Evolutionary conservation across 352 stramenopile species (phyloP).

Genomic region (Phytophthora fragariae): DNA sequence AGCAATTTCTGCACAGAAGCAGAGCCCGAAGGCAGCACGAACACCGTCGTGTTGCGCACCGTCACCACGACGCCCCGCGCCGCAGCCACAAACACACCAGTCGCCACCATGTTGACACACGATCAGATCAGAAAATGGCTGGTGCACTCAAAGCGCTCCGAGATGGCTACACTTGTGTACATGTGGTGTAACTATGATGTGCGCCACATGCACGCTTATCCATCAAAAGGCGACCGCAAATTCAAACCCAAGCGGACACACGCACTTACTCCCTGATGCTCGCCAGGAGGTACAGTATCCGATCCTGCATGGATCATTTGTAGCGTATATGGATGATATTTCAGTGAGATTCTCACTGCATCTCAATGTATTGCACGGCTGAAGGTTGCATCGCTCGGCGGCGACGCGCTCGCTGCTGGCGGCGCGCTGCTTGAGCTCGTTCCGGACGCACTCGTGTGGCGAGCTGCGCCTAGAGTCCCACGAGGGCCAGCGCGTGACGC

Average conservation of each 20-base stretch:
- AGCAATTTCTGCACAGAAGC: conserved; percentile 32
- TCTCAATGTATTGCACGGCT: neutral
- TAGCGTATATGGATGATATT: no score
- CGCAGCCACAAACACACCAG: conserved; percentile 57
- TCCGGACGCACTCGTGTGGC: conserved; percentile 80
- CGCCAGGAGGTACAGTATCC: conserved; percentile 29
- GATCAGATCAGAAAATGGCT: conserved; percentile 24
- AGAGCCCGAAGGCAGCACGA: conserved; percentile 46
- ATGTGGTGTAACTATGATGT: neutral
- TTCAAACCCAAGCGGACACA: conserved; percentile 27
- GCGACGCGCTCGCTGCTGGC: conserved; percentile 17
- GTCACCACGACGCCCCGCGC: conserved; percentile 50
- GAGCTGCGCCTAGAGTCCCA: conserved; percentile 68
- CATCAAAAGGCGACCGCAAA: conserved; percentile 27
- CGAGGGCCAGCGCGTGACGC: conserved; percentile 61
- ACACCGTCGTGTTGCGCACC: conserved; percentile 67
- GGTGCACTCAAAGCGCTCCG: neutral
- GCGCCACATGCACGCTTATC: conserved; percentile 5
- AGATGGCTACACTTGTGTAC: conserved; percentile 28
- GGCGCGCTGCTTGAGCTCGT: conserved; percentile 46
- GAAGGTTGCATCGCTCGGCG: conserved; percentile 29
- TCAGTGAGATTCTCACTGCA: no score
- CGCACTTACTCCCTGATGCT: conserved; percentile 31
- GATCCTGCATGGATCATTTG: no score
- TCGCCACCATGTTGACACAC: conserved; percentile 50